Evolutionary conservation across 75 land plant species (phyloP).

Genomic region (Selaginella tamariscina): DNA sequence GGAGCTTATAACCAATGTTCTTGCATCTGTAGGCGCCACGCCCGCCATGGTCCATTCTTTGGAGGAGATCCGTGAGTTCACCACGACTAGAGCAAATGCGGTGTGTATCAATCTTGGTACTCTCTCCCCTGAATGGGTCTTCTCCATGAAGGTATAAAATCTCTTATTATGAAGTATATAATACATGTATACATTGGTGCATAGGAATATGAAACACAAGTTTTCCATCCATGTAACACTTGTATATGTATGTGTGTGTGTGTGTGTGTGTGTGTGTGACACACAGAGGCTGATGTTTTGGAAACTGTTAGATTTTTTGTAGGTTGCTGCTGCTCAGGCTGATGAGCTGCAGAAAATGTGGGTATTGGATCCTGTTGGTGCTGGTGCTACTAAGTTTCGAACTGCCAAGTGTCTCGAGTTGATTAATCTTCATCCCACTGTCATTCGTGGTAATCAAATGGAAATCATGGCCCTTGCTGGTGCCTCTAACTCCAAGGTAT

Average conservation of each 20-base stretch:
- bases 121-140: slow-evolving; percentile 60
- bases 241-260: no score
- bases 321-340: slow-evolving; percentile 11
- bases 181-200: no score
- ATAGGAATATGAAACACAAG: no score
- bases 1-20: slow-evolving; percentile 83
- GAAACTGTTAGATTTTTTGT: no score
- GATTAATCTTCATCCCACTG: not conserved
- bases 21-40: slow-evolving; percentile 76
- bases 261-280: no score
- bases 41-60: slow-evolving; percentile 91
- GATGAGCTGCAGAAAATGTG: not conserved
- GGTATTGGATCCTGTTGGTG: slow-evolving; percentile 10
- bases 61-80: slow-evolving; percentile 76
- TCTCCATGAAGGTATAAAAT: slow-evolving; percentile 46
- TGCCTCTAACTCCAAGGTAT: not conserved
- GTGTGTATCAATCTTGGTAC: slow-evolving; percentile 85
- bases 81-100: slow-evolving; percentile 40
- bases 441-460: slow-evolving; percentile 14
- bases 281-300: no score
- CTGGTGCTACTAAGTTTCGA: slow-evolving; percentile 1
- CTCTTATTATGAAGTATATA: no score
- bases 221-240: no score
- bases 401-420: slow-evolving; percentile 7
- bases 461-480: slow-evolving; percentile 10